Evolutionary conservation across 352 stramenopile species (phyloP), one percentile per base, ranked within the genome.

Genomic region (Globisporangium spiculum): DNA sequence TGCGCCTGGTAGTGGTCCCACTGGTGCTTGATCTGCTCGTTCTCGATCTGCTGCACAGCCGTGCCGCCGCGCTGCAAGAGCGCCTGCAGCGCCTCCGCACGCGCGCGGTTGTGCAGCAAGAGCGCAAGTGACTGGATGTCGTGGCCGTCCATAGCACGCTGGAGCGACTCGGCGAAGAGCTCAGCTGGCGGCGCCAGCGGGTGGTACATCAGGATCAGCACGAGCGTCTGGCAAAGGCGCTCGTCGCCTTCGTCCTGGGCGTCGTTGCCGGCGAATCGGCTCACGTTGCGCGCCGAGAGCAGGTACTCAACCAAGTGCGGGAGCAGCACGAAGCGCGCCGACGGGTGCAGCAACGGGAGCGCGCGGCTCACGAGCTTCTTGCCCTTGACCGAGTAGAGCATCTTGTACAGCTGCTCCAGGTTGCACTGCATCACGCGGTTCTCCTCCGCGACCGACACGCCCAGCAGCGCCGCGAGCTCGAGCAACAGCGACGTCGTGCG

Each of bases 151-250:
- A 95, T 70, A 0, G 82, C 82, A 27, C 82, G 81, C 60, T 80
- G 66, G 4, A 95, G 73, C 34, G 84, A 91, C 52, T 90, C 80
- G 0, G 81, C 80, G 12, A 95, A 76, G 38, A 94, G 70, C 56
- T 92, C 80, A 1, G 83, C 74, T 1, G 86, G 74, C 24, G 85
- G 84, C 8, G 85, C 72, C n/a, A 86, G 84, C n/a, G 81, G 86
- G 59, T 93, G 81, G 71, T 92, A 95, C 30, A 93, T 75, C 53
- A 95, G 69, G 66, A 88, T 86, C 6, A 95, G 81, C 70, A 95
- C 88, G 38, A 95, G 71, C 34, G 88, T 90, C 70, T 95, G 84
- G 53, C 84, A 91, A 14, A 95, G 65, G 6, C 83, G 79, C 61
- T 91, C 83, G 63, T 88, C 76, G 7, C 83, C 78, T 27, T 78